Evolutionary conservation across 2,329 filamentous ascomycete species (phyloP).

Genomic region (Ceratocystis smalleyi): DNA sequence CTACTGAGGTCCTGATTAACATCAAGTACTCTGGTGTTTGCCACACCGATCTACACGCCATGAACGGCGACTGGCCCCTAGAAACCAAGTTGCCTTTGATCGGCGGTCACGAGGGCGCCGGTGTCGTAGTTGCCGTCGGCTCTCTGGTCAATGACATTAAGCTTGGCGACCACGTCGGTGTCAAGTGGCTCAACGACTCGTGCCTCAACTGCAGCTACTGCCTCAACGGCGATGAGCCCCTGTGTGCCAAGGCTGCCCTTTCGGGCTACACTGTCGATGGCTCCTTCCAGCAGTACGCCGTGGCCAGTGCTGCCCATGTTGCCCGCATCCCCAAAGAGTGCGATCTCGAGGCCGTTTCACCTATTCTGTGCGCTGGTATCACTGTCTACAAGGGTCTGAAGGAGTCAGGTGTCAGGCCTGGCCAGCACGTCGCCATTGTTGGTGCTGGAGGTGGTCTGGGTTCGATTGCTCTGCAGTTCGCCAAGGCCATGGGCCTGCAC

Average conservation of each 20-base stretch:
- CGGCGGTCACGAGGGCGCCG: conserved; percentile 67
- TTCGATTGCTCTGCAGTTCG: conserved; percentile 69
- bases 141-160: conserved; percentile 61
- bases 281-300: conserved; percentile 80
- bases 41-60: conserved; percentile 67
- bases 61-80: conserved; percentile 83
- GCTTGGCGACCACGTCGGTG: conserved; percentile 70
- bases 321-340: conserved; percentile 66
- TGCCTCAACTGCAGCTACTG: conserved; percentile 78
- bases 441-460: conserved; percentile 76
- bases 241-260: conserved; percentile 58
- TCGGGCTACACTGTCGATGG: conserved; percentile 91
- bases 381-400: conserved; percentile 88
- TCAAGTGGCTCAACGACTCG: conserved; percentile 87
- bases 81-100: conserved; percentile 70
- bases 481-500: conserved; percentile 74
- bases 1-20: conserved; percentile 84
- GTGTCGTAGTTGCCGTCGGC: conserved; percentile 66
- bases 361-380: conserved; percentile 70
- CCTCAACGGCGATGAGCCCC: conserved; percentile 62
- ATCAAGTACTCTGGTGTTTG: conserved; percentile 83
- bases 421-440: conserved; percentile 68
- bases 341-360: conserved; percentile 60
- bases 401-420: conserved; percentile 58
- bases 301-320: conserved; percentile 74